Evolutionary conservation across 1,139 yeast genomes (phyloP).

Genomic region (Kazachstania sp.): DNA sequence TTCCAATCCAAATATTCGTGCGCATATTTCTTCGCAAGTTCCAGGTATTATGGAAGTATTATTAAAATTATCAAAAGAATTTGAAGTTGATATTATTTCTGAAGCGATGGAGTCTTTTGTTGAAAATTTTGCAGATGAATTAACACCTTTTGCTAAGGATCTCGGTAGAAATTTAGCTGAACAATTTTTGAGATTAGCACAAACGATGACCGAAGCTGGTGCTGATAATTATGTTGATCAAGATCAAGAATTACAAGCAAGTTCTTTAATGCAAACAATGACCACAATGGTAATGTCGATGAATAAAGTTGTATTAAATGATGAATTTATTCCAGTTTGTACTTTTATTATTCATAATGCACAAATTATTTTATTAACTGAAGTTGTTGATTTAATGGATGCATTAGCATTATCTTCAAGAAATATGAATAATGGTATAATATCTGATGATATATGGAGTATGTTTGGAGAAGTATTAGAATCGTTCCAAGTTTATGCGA

Average conservation of each 20-base stretch:
- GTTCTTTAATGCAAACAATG: constrained; percentile 81
- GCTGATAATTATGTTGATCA: constrained; percentile 38
- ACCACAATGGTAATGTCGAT: constrained; percentile 77
- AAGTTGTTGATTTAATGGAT: constrained; percentile 64
- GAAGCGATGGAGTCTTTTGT: constrained; percentile 94
- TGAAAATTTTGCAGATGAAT: constrained; percentile 74
- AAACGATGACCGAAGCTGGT: constrained; percentile 52
- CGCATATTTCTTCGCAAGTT: constrained; percentile 60
- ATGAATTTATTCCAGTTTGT: constrained; percentile 64
- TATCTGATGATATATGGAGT: constrained; percentile 32
- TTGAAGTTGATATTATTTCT: constrained; percentile 79
- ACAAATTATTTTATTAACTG: constrained; percentile 69
- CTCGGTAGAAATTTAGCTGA: constrained; percentile 68
- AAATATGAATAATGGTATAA: constrained; percentile 25
- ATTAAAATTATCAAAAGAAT: constrained; percentile 64
- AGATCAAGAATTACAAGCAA: constrained; percentile 83
- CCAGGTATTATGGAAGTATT: constrained; percentile 77
- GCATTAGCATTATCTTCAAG: constrained; percentile 30
- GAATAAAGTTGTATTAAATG: constrained; percentile 69
- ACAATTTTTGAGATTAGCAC: constrained; percentile 66
- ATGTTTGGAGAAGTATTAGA: constrained; percentile 33
- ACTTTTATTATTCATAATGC: constrained; percentile 56
- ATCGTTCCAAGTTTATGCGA: constrained; percentile 47
- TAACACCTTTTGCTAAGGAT: constrained; percentile 88
- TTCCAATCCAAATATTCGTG: constrained; percentile 53